These are phyloP conservation scores for Thielaviopsis euricoi DNA, from an alignment of 2,329 filamentous ascomycete genomes.

Conservation along the genomic window DNA sequence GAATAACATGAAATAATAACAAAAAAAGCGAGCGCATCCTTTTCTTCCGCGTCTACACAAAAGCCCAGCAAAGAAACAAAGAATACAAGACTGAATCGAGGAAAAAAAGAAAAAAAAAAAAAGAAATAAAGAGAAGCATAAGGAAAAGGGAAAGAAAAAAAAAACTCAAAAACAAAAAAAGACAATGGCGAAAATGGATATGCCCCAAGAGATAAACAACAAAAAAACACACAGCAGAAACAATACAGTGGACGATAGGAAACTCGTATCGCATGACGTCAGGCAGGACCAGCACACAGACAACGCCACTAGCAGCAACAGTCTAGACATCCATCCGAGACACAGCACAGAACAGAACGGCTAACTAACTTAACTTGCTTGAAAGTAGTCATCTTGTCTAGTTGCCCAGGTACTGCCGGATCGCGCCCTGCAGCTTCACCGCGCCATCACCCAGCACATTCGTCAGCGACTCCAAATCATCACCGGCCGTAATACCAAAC, in stretches of 20 bases:
- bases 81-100: background rate
- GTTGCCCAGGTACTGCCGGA: conserved; percentile 46
- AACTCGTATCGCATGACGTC: background rate
- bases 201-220: background rate
- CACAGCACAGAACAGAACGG: background rate
- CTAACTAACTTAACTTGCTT: background rate
- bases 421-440: conserved; percentile 61
- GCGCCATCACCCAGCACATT: conserved; percentile 75
- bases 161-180: conserved; percentile 7
- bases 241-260: background rate
- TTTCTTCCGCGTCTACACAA: background rate
- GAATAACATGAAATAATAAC: background rate
- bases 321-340: background rate
- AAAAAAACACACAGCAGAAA: background rate
- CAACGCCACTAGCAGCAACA: too few relatives aligned
- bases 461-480: conserved; percentile 84
- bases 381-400: conserved; percentile 23
- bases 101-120: conserved; percentile 1
- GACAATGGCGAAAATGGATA: background rate
- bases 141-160: background rate
- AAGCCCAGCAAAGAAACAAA: background rate
- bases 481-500: conserved; percentile 88
- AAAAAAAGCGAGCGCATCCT: background rate
- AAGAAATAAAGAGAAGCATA: background rate
- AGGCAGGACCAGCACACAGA: background rate